A percentile compares a stretch with the other conserved stretches of the same genome.
These are phyloP conservation scores for Neurospora terricola DNA, from an alignment of 495 filamentous ascomycete genomes.

Conservation along the genomic window DNA sequence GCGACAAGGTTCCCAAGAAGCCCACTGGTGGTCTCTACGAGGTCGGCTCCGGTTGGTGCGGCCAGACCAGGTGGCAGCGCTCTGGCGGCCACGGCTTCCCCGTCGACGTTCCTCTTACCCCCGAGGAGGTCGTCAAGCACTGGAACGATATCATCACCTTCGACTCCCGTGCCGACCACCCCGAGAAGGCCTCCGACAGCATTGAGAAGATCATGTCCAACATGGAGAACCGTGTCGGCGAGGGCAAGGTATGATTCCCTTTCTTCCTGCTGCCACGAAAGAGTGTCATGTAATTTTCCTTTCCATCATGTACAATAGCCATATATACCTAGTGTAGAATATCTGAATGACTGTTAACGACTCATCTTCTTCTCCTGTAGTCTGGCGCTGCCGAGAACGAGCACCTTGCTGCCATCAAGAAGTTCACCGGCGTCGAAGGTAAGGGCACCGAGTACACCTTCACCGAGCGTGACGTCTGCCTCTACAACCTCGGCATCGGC, in stretches of 20 bases:
- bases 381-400: constrained; percentile 26
- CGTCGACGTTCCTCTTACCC: constrained; percentile 73
- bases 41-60: constrained; percentile 91
- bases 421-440: constrained; percentile 60
- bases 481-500: constrained; percentile 93
- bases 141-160: constrained; percentile 81
- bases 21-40: constrained; percentile 89
- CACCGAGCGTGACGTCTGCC: constrained; percentile 76
- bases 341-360: constrained; percentile 19
- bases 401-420: constrained; percentile 61
- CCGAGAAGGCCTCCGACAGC: constrained; percentile 65
- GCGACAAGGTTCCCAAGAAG: constrained; percentile 75
- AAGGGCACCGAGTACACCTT: constrained; percentile 74
- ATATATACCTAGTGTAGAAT: constrained; percentile 19
- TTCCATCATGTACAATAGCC: constrained; percentile 16
- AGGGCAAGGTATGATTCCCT: constrained; percentile 38
- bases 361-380: constrained; percentile 18
- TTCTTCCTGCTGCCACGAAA: constrained; percentile 9
- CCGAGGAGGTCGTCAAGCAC: constrained; percentile 69
- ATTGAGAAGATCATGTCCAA: constrained; percentile 86
- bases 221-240: constrained; percentile 59
- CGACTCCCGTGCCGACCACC: constrained; percentile 83
- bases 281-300: constrained; percentile 7
- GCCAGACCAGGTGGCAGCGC: constrained; percentile 89
- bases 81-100: constrained; percentile 88